Base-by-base conservation (phyloP, 352 stramenopile species). In the Globisporangium echinulatum region DNA sequence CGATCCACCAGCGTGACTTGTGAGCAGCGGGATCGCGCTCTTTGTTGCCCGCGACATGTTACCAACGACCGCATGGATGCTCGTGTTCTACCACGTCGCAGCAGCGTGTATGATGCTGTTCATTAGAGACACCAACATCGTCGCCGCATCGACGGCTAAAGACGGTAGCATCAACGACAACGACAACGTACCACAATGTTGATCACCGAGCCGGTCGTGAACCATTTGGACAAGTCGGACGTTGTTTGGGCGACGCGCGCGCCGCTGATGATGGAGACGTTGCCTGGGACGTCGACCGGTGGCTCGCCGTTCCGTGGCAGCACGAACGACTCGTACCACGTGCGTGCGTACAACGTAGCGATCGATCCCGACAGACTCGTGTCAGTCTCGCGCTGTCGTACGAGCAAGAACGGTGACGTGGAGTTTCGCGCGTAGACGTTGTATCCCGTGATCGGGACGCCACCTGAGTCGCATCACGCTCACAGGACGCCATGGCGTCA, bases 261-360 rank as follows among this genome's bases (percentile, higher is more conserved):
- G 11, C 71, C 71, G 17, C 57, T 53, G 43, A 63, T 62, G 10
- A 85, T 67, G 7, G 75, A 81, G 7, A 85, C 15, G 7, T 66
- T 64, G 3, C 75, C 81, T 10, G 58, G 57, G 0, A 90, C 49
- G 36, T 36, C 58, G 2, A 58, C 36, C 0, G 57, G 13, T 0
- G 36, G 10, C 3, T 77, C 39, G 1, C 61, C 52, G 37, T 77
- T 89, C 10, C 67, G 40, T 0, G 77, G 72, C 2, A 91, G 36
- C 2, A 87, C 77, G 14, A 84, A 75, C 13, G 86, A 74, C 25
- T 77, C 54, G 60, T 91, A 89, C 25, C 56, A 67, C 25, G 62
- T 72, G 0, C 59, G 67, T 0, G 77, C 81, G 11, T 72, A 69
- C 6, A 91, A 58, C 1, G 40, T 38, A 8, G 69, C 58, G 36